These are phyloP conservation scores for Penicillium nordicum DNA, from an alignment of 2,329 filamentous ascomycete genomes.

Conservation along the genomic window DNA sequence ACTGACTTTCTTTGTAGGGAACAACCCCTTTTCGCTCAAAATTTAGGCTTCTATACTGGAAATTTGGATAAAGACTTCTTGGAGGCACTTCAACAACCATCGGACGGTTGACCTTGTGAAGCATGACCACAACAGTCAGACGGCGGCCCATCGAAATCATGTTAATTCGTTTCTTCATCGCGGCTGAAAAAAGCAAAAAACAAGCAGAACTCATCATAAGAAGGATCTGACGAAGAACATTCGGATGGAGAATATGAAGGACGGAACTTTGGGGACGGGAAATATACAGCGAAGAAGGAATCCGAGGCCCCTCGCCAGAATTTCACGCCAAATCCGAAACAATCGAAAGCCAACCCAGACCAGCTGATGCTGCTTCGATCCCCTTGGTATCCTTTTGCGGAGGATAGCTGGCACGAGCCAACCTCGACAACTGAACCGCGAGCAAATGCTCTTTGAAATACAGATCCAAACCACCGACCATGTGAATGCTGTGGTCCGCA, in stretches of 20 bases:
- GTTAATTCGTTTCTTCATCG: neutral
- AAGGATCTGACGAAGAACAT: too few species aligned
- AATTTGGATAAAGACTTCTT: conserved; percentile 24
- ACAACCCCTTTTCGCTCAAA: conserved; percentile 21
- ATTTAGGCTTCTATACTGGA: conserved; percentile 22
- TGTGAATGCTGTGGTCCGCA: conserved; percentile 13
- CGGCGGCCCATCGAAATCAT: too few species aligned
- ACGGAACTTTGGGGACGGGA: too few species aligned
- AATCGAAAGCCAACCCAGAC: conserved; percentile 1
- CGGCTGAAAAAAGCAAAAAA: neutral
- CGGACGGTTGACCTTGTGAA: neutral
- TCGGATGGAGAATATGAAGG: too few species aligned
- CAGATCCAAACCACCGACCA: conserved; percentile 14
- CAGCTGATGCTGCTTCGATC: conserved; percentile 7
- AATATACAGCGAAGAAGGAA: neutral
- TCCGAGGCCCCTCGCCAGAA: too few species aligned
- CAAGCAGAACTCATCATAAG: neutral
- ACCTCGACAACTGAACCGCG: conserved; percentile 14
- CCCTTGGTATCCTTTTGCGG: conserved; percentile 14
- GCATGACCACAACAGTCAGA: neutral
- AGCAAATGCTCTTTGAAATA: conserved; percentile 19
- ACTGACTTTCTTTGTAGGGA: conserved; percentile 1
- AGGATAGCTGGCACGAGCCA: conserved; percentile 12
- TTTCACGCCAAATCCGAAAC: neutral
- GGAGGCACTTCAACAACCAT: conserved; percentile 14